These are phyloP conservation scores for Artomyces pyxidatus DNA, from an alignment of 768 basidiomycete genomes.

Conservation along the genomic window DNA sequence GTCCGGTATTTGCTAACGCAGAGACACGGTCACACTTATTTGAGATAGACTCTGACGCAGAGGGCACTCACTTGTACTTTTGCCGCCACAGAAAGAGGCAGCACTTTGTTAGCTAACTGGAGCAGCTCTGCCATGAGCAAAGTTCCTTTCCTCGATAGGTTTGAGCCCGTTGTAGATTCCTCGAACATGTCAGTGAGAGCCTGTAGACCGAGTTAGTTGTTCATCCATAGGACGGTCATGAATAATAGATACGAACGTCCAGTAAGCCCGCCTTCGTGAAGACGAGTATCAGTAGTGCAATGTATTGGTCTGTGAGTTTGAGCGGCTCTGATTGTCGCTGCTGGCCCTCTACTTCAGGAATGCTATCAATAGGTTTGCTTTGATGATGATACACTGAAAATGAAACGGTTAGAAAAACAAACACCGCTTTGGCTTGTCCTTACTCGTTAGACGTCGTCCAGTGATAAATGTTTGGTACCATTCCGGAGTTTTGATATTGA, in stretches of 20 bases:
- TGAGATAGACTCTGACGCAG: not conserved
- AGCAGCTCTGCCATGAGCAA: conserved; percentile 87
- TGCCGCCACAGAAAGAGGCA: conserved; percentile 78
- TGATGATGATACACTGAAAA: conserved; percentile 46
- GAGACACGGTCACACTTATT: conserved; percentile 1
- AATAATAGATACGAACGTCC: conserved; percentile 45
- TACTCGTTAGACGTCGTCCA: conserved; percentile 82
- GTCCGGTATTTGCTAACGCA: conserved; percentile 70
- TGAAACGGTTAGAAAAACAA: not conserved
- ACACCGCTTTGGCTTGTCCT: conserved; percentile 16
- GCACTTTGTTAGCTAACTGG: conserved; percentile 77
- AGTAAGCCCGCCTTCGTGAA: conserved; percentile 83
- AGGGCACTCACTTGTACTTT: conserved; percentile 59
- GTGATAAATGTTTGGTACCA: conserved; percentile 93
- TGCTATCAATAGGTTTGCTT: conserved; percentile 10
- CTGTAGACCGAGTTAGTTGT: conserved; percentile 31
- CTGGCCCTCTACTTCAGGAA: conserved; percentile 24
- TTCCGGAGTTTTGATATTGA: conserved; percentile 86
- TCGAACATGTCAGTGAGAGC: conserved; percentile 81
- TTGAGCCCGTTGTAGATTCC: conserved; percentile 64
- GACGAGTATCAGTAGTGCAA: conserved; percentile 75
- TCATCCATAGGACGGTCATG: not conserved
- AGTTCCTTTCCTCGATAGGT: conserved; percentile 82
- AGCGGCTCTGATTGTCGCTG: conserved; percentile 43
- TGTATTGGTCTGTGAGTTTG: conserved; percentile 89